Conservation (phyloP, 2,329 filamentous ascomycete species). For the Trichoderma guizhouense region DNA sequence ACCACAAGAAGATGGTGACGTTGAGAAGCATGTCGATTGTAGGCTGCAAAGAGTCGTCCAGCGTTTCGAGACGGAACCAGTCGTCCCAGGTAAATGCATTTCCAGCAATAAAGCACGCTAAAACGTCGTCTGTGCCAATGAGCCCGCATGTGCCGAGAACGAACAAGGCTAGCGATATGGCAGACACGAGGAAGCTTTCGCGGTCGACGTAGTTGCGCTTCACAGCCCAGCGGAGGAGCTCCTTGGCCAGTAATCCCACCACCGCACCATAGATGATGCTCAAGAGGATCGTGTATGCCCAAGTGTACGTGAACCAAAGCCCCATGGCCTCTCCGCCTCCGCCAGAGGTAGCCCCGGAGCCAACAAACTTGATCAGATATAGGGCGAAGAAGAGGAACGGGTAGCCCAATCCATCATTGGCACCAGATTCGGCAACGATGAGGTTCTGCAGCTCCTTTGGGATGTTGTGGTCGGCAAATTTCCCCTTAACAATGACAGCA, state of each 20-base stretch:
- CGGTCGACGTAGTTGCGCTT: conserved; percentile 77
- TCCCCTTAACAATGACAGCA: conserved; percentile 88
- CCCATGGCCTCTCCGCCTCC: conserved; percentile 66
- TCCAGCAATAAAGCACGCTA: conserved; percentile 89
- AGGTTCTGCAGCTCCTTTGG: conserved; percentile 77
- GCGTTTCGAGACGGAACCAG: conserved; percentile 86
- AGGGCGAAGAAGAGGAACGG: conserved; percentile 83
- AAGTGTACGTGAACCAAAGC: conserved; percentile 81
- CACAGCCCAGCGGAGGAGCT: conserved; percentile 80
- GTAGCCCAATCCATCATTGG: conserved; percentile 86
- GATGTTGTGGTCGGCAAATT: conserved; percentile 88
- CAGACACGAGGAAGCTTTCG: conserved; percentile 84
- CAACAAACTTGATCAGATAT: conserved; percentile 76
- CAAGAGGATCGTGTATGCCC: conserved; percentile 77
- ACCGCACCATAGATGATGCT: conserved; percentile 73
- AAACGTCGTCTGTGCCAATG: conserved; percentile 82
- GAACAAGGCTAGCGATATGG: conserved; percentile 80
- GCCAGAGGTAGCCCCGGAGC: conserved; percentile 54
- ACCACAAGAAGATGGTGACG: conserved; percentile 85
- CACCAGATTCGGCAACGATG: conserved; percentile 77
- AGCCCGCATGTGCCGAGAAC: conserved; percentile 83
- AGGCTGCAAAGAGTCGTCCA: conserved; percentile 88
- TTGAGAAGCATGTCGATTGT: conserved; percentile 95
- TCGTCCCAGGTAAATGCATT: conserved; percentile 92
- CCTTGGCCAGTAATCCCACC: conserved; percentile 78